Conservation (phyloP, 805 yeast genomes). For the Kodamaea neixiangensis region DNA sequence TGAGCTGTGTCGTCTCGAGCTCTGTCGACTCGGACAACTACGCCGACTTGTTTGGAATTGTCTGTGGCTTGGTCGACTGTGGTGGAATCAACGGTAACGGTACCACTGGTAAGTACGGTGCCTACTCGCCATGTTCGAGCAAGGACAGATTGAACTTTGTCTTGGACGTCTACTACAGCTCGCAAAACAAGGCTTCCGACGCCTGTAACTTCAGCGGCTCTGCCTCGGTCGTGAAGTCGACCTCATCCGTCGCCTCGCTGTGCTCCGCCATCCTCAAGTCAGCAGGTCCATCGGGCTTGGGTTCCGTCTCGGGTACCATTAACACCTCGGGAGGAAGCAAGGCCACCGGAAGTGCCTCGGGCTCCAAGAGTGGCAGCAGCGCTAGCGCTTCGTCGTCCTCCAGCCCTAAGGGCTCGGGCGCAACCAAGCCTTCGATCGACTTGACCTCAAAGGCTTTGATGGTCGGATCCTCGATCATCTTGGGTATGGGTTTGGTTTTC, state of each 20-base stretch:
- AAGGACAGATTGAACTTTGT: constrained; percentile 41
- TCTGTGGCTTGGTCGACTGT: constrained; percentile 40
- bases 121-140: constrained; percentile 39
- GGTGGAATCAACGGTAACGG: constrained; percentile 40
- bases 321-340: constrained; percentile 32
- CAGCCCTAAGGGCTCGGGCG: constrained; percentile 17
- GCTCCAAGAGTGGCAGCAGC: constrained; percentile 10
- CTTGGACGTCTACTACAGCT: constrained; percentile 39
- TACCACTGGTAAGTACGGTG: constrained; percentile 43
- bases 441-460: constrained; percentile 20
- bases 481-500: constrained; percentile 32
- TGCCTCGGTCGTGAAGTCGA: constrained; percentile 44
- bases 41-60: constrained; percentile 33
- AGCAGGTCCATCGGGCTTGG: constrained; percentile 74
- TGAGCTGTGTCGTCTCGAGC: constrained; percentile 36
- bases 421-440: constrained; percentile 17
- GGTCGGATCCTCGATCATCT: constrained; percentile 25
- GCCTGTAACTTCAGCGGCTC: constrained; percentile 45
- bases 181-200: constrained; percentile 22
- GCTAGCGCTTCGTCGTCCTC: constrained; percentile 18
- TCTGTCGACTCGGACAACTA: constrained; percentile 33
- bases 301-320: constrained; percentile 45
- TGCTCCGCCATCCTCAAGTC: constrained; percentile 59
- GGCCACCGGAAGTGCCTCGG: constrained; percentile 15
- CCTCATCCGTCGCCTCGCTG: constrained; percentile 44